phyloP scores from a whole-genome alignment of 2,329 filamentous ascomycete genomes.

The Colletotrichum tropicale region DNA sequence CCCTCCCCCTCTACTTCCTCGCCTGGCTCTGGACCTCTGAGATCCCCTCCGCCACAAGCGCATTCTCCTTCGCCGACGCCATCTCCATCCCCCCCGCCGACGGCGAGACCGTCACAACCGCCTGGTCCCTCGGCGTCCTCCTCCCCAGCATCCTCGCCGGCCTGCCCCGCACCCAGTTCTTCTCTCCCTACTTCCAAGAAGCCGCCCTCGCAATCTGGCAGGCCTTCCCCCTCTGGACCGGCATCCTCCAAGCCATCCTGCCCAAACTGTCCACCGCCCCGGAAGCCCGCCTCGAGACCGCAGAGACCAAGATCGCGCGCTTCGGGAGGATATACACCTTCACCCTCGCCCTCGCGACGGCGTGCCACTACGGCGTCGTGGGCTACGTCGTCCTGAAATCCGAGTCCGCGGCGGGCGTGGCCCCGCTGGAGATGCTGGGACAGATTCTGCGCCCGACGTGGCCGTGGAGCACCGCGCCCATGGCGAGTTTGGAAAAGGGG shows the following conservation, averaged over 20 bases:
- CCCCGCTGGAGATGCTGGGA: not conserved
- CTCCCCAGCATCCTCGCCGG: conserved; percentile 21
- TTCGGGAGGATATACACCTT: conserved; percentile 13
- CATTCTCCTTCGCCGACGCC: not conserved
- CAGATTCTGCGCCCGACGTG: conserved; percentile 15
- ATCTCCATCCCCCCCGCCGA: conserved; percentile 20
- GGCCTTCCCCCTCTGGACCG: conserved; percentile 24
- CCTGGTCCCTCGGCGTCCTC: conserved; percentile 22
- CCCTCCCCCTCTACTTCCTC: conserved; percentile 26
- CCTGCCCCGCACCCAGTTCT: conserved; percentile 18
- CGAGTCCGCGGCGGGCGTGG: not conserved
- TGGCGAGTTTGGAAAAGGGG: conserved; percentile 16
- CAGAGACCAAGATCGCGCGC: not conserved
- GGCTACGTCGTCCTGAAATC: not conserved
- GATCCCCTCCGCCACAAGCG: not conserved
- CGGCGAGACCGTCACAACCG: not conserved
- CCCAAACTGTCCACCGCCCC: not conserved
- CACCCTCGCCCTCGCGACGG: not conserved
- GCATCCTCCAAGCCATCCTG: conserved; percentile 9
- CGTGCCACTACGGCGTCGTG: conserved; percentile 3
- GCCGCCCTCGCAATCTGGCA: conserved; percentile 26
- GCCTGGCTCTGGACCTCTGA: conserved; percentile 25
- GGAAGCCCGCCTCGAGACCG: not conserved
- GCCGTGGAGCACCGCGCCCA: not conserved
- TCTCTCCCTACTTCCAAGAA: conserved; percentile 21